Conservation (phyloP, 495 filamentous ascomycete genomes). For the Daldinia caldariorum region DNA sequence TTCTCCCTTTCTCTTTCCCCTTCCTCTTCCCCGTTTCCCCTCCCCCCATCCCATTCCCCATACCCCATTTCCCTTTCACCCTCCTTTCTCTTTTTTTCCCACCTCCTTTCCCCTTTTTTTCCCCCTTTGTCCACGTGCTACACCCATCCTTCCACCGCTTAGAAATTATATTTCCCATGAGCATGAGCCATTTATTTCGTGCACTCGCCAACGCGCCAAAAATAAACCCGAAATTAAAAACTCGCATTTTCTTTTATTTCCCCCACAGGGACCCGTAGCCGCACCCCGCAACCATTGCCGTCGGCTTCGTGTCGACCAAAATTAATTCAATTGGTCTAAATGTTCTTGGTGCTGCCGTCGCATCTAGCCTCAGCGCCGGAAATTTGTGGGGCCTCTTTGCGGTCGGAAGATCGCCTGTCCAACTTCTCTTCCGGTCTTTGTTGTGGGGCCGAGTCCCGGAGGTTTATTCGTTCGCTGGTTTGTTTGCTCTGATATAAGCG, state of each 20-base stretch:
- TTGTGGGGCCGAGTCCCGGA: conserved; percentile 37
- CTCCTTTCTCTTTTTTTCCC: not conserved
- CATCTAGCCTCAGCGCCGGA: conserved; percentile 33
- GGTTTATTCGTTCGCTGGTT: not conserved
- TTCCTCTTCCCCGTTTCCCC: not conserved
- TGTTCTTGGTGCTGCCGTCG: conserved; percentile 21
- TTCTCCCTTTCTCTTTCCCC: conserved; percentile 2
- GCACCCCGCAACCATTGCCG: conserved; percentile 6
- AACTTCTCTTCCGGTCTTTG: conserved; percentile 24
- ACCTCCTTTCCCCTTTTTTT: conserved; percentile 7
- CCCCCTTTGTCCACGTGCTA: conserved; percentile 18
- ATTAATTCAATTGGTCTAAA: conserved; percentile 22
- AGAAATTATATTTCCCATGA: not conserved
- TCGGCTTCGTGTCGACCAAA: conserved; percentile 9
- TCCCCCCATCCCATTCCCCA: conserved; percentile 3
- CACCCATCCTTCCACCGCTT: conserved; percentile 11
- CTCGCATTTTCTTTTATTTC: not conserved
- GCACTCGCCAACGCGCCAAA: not conserved
- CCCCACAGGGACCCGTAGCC: conserved; percentile 5
- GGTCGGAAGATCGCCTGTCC: conserved; percentile 35
- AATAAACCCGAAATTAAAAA: conserved; percentile 7
- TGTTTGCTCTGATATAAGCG: not conserved
- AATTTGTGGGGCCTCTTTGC: conserved; percentile 35
- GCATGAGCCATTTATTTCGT: conserved; percentile 16
- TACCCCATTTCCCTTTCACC: conserved; percentile 9